Evolutionary conservation across 345 rosid genomes (phyloP).

Genomic region (Eucalyptus shirleyi): DNA sequence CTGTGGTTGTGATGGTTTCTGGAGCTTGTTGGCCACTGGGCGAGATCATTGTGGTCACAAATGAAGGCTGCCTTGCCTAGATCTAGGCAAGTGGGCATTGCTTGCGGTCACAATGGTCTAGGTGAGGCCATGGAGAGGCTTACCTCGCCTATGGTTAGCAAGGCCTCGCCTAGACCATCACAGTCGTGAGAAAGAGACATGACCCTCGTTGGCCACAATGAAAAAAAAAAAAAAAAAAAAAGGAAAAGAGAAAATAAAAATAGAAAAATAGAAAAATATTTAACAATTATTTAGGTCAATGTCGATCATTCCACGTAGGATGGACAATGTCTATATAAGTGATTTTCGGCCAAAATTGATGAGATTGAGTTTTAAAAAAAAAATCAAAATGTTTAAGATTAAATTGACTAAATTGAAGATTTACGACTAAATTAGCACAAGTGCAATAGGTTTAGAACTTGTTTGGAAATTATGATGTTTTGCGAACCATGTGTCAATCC

Average conservation of each 20-base stretch:
- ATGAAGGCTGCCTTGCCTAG: neutral
- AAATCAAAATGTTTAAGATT: neutral
- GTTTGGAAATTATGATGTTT: neutral
- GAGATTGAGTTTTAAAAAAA: neutral
- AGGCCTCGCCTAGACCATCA: neutral
- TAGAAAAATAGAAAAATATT: neutral
- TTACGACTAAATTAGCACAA: no score
- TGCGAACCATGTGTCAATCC: neutral
- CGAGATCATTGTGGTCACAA: neutral
- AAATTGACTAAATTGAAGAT: neutral
- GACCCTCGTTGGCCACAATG: neutral
- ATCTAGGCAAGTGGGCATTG: no score
- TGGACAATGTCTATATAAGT: fast-evolving
- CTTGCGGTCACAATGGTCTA: no score
- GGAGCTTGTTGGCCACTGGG: neutral
- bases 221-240: neutral
- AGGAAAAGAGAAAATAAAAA: neutral
- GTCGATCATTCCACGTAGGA: fast-evolving
- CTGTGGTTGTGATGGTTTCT: no score
- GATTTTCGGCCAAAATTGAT: neutral
- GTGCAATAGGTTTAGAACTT: neutral
- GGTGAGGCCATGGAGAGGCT: neutral
- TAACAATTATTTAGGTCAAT: neutral
- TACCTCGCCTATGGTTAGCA: neutral
- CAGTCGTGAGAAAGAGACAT: fast-evolving